Percentiles rank a stretch among this genome's conserved stretches.
These are phyloP conservation scores for Corylus americana DNA, from an alignment of 306 rosid species.

Conservation along the genomic window DNA sequence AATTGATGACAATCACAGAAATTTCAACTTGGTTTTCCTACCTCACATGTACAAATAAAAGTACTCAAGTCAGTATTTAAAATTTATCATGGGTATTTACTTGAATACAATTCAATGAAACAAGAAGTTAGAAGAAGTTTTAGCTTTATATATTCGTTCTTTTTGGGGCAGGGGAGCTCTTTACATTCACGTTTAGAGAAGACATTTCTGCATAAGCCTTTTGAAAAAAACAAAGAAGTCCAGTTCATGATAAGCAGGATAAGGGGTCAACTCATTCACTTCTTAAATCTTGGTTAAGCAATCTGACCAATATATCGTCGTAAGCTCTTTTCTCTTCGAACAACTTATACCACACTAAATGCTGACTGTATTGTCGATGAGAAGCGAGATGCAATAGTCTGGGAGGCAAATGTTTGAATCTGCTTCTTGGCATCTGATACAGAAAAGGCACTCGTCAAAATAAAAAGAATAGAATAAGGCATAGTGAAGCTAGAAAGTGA, in stretches of 20 bases:
- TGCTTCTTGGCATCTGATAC: constrained; percentile 90
- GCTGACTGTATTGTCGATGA: constrained; percentile 82
- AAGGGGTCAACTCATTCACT: neutral
- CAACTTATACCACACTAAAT: constrained; percentile 68
- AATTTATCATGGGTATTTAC: neutral
- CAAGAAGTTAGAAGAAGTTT: neutral
- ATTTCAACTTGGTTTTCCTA: neutral
- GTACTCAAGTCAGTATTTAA: neutral
- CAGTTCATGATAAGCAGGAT: neutral
- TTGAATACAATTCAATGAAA: neutral
- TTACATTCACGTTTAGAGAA: neutral
- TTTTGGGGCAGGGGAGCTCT: neutral
- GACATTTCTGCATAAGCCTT: neutral
- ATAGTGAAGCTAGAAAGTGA: neutral
- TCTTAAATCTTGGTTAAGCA: neutral
- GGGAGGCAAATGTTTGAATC: constrained; percentile 84
- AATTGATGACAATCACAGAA: neutral
- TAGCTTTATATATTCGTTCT: neutral
- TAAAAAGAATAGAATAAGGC: neutral
- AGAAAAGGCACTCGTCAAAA: constrained; percentile 27
- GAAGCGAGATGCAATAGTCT: constrained; percentile 71
- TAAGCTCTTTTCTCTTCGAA: neutral
- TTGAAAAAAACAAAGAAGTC: neutral
- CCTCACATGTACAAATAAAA: neutral
- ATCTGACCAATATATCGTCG: neutral